Base-by-base conservation (phyloP, 2,329 filamentous ascomycete genomes). In the Aureobasidium zeae region DNA sequence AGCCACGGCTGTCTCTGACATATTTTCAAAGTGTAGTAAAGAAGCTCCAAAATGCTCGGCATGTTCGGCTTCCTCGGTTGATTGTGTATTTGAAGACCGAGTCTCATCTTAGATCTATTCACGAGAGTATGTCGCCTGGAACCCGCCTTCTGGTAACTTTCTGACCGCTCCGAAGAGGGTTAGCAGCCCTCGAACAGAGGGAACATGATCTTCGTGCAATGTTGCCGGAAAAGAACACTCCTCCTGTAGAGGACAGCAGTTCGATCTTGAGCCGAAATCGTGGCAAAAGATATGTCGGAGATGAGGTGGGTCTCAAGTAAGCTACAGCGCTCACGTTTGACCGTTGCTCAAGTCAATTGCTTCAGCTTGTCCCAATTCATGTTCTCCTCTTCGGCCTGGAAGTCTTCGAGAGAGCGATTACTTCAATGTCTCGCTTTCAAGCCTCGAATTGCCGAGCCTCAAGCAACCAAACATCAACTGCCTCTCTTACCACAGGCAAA, bases 401-500 rank as follows among this genome's bases (percentile, higher is more conserved):
- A 34, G 15, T 30, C 34, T 17, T 33, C 41, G 26, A 13, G 38
- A 26, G 6, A 32, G 17, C 46, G 41, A 38, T 17, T 38, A 2
- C n/a, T 38, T 4, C 35, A 38, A 20, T 38, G 35, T 20, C 10
- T 38, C 11, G 35, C 35, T 10, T 38, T 19, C 25, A 38, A 38
- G 10, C 35, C 17, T 24, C 41, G 12, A 24, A 32, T 20, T 16
- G 35, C 22, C 15, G 26, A 31, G 34, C 46, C 46, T 12, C 35
- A 35, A 11, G 19, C 44, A 2, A 43, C 46, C 5, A 34, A 48
- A 22, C 41, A 33, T 5, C 25, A 17, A 11, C 37, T 48, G 11
- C 38, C 41, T 16, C 35, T 10, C 46, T 67, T 0, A 57, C 60
- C 1, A 51, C 54, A n/a, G 56, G 58, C 2, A 41, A 51, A 57